These are phyloP conservation scores for maize (Zea mays) DNA, from an alignment of 176 grass and related monocot genomes.

Conservation along the genomic window DNA sequence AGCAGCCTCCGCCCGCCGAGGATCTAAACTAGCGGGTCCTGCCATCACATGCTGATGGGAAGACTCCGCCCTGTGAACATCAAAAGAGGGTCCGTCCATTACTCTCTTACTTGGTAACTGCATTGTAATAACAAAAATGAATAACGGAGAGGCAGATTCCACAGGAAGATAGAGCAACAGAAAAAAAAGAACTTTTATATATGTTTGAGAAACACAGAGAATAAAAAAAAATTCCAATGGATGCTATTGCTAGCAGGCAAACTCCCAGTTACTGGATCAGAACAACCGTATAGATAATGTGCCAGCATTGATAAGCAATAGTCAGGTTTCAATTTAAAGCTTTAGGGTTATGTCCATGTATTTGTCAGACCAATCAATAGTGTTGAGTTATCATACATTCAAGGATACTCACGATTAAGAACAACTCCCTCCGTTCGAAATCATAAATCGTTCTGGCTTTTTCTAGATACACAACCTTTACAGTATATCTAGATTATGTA, in stretches of 20 bases:
- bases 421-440: not conserved
- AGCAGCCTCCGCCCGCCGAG: slow-evolving; percentile 56
- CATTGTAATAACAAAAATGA: slow-evolving; percentile 42
- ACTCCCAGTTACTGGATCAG: not conserved
- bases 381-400: not conserved
- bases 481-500: not conserved
- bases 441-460: not conserved
- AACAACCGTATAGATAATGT: not conserved
- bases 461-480: not conserved
- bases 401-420: not conserved
- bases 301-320: not conserved
- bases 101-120: slow-evolving; percentile 76
- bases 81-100: slow-evolving; percentile 82
- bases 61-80: slow-evolving; percentile 71
- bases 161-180: slow-evolving; percentile 19
- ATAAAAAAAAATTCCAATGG: not conserved
- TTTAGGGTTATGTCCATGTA: not conserved
- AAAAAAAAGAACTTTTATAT: not conserved
- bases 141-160: slow-evolving; percentile 26
- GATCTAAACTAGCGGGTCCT: slow-evolving; percentile 54
- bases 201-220: not conserved
- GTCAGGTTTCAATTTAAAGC: not conserved
- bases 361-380: not conserved
- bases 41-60: slow-evolving; percentile 72
- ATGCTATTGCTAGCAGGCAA: not conserved